Evolutionary conservation across 495 filamentous ascomycete genomes (phyloP).

Genomic region (Evernia prunastri): DNA sequence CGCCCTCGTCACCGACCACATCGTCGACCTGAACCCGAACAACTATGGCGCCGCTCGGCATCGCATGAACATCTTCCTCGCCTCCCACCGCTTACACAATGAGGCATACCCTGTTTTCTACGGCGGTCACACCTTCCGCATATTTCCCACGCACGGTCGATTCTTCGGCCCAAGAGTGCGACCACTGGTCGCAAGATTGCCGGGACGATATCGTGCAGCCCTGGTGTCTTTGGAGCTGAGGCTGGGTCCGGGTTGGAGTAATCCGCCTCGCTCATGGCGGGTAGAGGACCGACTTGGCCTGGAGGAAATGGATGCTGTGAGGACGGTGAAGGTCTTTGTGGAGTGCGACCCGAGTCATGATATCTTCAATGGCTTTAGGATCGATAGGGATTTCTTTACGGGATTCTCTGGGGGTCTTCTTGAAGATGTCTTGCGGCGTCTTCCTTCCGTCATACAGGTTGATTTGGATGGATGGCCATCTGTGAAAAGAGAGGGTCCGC

Average conservation of each 20-base stretch:
- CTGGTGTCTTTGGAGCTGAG: constrained; percentile 69
- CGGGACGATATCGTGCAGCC: constrained; percentile 54
- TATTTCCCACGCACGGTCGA: constrained; percentile 69
- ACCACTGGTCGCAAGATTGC: constrained; percentile 59
- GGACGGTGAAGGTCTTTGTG: constrained; percentile 65
- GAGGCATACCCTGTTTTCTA: constrained; percentile 75
- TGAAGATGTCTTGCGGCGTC: constrained; percentile 47
- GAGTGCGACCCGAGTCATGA: constrained; percentile 71
- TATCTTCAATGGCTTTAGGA: constrained; percentile 66
- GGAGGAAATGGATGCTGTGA: constrained; percentile 52
- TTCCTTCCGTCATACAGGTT: constrained; percentile 56
- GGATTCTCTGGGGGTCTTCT: constrained; percentile 58
- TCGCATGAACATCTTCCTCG: constrained; percentile 56
- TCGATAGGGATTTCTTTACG: constrained; percentile 65
- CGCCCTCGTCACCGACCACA: constrained; percentile 46
- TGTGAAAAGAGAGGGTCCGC: constrained; percentile 59
- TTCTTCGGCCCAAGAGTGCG: constrained; percentile 56
- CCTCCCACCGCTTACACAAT: constrained; percentile 56
- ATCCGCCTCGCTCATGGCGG: constrained; percentile 66
- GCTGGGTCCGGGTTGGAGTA: constrained; percentile 73
- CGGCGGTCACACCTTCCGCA: constrained; percentile 63
- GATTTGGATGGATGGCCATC: constrained; percentile 71
- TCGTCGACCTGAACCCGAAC: constrained; percentile 63
- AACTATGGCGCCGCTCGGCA: constrained; percentile 54
- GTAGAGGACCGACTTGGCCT: constrained; percentile 62